Evolutionary conservation across 2,329 filamentous ascomycete genomes (phyloP), one percentile per base, ranked within the genome.

Genomic region (Microdochium paspali): DNA sequence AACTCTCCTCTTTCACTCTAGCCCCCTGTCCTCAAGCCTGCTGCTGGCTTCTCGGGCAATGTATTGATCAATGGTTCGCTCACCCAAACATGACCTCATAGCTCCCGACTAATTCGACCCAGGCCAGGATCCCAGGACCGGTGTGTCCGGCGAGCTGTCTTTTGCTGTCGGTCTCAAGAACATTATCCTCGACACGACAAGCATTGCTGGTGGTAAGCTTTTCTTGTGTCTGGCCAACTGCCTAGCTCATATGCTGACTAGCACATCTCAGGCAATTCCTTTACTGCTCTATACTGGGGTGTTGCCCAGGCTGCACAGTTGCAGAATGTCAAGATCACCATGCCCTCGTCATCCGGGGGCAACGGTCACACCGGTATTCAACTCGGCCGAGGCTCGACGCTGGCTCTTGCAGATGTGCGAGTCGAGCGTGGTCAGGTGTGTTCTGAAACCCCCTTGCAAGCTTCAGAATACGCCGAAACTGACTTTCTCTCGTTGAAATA

Each of bases 111-210:
- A n/a, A n/a, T n/a, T n/a, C n/a, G n/a, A n/a, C n/a, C n/a, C 47
- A 60, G 57, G 59, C 23, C 58, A 67, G 45, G 67, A 70, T 51
- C 66, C 66, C 6, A 51, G 56, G 1, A 66, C 62, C 1, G 58
- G 50, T 7, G 52, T 47, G 2, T 48, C 44, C 10, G 68, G 67
- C 24, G 68, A 71, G 50, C 54, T 68, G 4, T 69, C 66, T 0
- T 71, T 72, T 32, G 61, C 68, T 10, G 67, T 72, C 7, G 61
- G 62, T 18, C 45, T 72, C 43, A 71, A 71, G 59, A 72, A 72
- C 49, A 18, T 72, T 4, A 54, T 70, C 24, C 60, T 72, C 12
- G 69, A 72, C 50, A 71, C 68, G 0, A 68, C 67, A 1, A 56
- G 51, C 24, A 62, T 71, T 23, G 45, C 59, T 2, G 62, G 61